Evolutionary conservation across 805 yeast genomes (phyloP), one percentile per base, ranked within the genome.

Genomic region (Candida broadrunensis): DNA sequence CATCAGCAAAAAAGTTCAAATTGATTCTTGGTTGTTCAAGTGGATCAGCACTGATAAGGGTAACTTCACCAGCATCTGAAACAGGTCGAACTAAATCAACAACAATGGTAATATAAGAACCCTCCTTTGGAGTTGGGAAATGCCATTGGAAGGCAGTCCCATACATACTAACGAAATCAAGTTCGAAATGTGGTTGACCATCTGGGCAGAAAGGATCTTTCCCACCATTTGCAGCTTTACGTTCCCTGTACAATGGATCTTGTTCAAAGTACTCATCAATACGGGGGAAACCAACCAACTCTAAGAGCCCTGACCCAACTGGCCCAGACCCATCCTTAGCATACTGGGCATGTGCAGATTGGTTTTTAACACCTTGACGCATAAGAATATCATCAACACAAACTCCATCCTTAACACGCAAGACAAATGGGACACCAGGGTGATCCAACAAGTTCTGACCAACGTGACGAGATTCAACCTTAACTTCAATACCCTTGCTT

Each of bases 371-470:
- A 12, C 55, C 55, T 14, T 44, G 21, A 26, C 56, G 50, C 34
- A 51, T 38, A 40, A 53, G 44, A 42, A 35, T 35, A 31, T 46
- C 50, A 38, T 53, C 57, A 47, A 53, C 45, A 37, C 55, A 43
- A 35, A 42, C 38, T 3, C 52, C 53, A 37, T 53, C 57, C 45
- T 53, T 50, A 13, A 51, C 48, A 16, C 44, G 37, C 27, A 53
- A 47, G 20, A 53, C 57, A 41, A 53, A 53, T 27, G 57, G 57
- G 7, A 53, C 57, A 26, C 53, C 58, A 18, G 63, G 63, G 42
- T 59, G 64, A 38, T 59, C 63, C 38, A 58, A 50, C 41, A 59
- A 53, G 44, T 59, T 51, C 42, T 59, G 55, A n/a, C 64, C 64
- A 27, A 59, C 64, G 31, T 56, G 59, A 24, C 52, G 56, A 27